phyloP scores from a whole-genome alignment of 129 eudicot genomes.

The Tagetes erecta region DNA sequence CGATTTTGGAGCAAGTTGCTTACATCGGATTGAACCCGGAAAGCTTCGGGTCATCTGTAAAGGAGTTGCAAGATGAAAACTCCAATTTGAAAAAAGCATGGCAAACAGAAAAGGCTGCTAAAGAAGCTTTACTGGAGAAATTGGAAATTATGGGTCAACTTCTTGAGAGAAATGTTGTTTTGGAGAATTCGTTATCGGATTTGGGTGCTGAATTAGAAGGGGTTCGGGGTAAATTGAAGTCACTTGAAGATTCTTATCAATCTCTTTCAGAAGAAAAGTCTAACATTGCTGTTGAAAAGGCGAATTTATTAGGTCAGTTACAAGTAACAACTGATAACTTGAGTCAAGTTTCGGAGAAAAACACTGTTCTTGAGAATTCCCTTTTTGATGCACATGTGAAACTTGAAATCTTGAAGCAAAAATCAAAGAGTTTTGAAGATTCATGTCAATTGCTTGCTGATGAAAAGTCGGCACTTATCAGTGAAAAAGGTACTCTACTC shows the following conservation, averaged over 20 bases:
- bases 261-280: conserved; percentile 70
- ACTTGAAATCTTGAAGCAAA: conserved; percentile 69
- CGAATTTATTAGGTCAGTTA: conserved; percentile 51
- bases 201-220: conserved; percentile 74
- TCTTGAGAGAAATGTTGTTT: conserved; percentile 61
- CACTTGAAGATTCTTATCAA: conserved; percentile 62
- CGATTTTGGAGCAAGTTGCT: conserved; percentile 58
- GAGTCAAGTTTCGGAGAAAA: conserved; percentile 61
- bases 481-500: conserved; percentile 58
- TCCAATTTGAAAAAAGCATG: conserved; percentile 50
- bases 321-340: conserved; percentile 62
- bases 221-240: conserved; percentile 50
- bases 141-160: conserved; percentile 66
- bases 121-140: conserved; percentile 58
- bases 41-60: conserved; percentile 58
- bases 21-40: conserved; percentile 67
- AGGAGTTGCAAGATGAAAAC: conserved; percentile 67
- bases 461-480: conserved; percentile 60
- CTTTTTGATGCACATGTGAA: conserved; percentile 67
- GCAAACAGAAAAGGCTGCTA: conserved; percentile 55
- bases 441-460: conserved; percentile 63
- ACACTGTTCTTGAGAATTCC: conserved; percentile 63
- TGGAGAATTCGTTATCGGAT: conserved; percentile 80
- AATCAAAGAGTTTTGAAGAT: conserved; percentile 66
- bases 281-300: conserved; percentile 66